These are phyloP conservation scores for Nemania sp. DNA, from an alignment of 2,329 filamentous ascomycete genomes.

Conservation along the genomic window DNA sequence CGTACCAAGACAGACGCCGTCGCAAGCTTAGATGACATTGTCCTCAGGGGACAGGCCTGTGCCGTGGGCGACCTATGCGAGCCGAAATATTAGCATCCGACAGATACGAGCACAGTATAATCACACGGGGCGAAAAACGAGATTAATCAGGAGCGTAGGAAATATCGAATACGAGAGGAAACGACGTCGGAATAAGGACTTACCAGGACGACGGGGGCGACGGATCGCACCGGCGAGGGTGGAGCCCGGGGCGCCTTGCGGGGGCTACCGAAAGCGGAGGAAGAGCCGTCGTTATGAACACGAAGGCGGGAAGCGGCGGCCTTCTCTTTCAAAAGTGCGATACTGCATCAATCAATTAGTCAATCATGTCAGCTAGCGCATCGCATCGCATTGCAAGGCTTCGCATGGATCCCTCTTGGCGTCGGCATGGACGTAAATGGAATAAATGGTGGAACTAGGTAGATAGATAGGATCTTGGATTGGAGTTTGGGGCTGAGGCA, in stretches of 20 bases:
- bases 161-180: not conserved
- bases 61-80: constrained; percentile 38
- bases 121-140: not conserved
- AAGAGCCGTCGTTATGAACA: constrained; percentile 36
- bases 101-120: not conserved
- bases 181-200: constrained; percentile 23
- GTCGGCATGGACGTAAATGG: not conserved
- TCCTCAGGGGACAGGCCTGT: constrained; percentile 41
- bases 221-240: constrained; percentile 37
- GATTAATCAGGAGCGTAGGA: not conserved
- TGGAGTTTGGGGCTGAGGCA: constrained; percentile 3
- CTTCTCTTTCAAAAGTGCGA: constrained; percentile 64
- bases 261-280: constrained; percentile 42
- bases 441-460: not conserved
- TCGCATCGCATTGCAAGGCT: not conserved
- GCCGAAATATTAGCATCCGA: constrained; percentile 22
- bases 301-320: constrained; percentile 63
- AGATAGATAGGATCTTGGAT: not conserved
- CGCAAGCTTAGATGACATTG: constrained; percentile 42
- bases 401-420: not conserved
- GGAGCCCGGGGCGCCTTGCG: constrained; percentile 46
- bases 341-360: too few species aligned
- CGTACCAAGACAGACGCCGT: not conserved
- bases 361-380: not conserved
- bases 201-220: constrained; percentile 42